Percentiles rank a stretch among this genome's conserved stretches.
Evolutionary conservation across 345 rosid genomes (phyloP).

Genomic region (Eucalyptus rudis): DNA sequence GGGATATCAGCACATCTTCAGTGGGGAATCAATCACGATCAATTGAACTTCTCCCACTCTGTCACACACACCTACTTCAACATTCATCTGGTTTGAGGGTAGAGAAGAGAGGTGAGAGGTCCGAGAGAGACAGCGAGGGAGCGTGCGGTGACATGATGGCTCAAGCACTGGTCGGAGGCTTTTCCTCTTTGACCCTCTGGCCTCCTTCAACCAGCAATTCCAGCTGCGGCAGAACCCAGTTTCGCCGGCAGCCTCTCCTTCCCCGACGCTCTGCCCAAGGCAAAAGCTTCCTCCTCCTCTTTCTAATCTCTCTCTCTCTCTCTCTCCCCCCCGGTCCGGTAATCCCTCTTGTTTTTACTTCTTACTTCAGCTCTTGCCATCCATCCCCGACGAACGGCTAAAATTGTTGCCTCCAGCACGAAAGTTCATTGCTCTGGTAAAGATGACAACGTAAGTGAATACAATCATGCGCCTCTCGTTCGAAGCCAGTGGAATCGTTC

Average conservation of each 20-base stretch:
- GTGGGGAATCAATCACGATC: neutral
- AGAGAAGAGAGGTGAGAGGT: neutral
- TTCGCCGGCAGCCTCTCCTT: neutral
- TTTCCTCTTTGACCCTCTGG: neutral
- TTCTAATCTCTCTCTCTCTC: neutral
- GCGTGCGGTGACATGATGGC: neutral
- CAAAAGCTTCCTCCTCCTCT: neutral
- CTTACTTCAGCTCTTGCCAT: neutral
- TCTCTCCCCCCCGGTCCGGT: neutral
- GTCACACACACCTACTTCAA: neutral
- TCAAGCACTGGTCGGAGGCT: neutral
- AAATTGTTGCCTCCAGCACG: neutral
- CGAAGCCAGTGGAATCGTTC: neutral
- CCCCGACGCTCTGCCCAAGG: neutral
- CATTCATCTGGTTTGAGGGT: neutral
- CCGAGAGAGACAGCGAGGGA: neutral
- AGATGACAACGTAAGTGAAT: slow-evolving; percentile 23
- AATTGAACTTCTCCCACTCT: neutral
- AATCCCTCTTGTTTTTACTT: neutral
- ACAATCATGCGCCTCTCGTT: neutral
- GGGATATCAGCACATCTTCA: neutral
- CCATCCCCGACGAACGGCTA: neutral
- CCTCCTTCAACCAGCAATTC: neutral
- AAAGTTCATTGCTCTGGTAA: slow-evolving; percentile 19
- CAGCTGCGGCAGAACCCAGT: neutral